Conservation (phyloP, 2,329 filamentous ascomycete species). For the Fusarium cyanostomum region DNA sequence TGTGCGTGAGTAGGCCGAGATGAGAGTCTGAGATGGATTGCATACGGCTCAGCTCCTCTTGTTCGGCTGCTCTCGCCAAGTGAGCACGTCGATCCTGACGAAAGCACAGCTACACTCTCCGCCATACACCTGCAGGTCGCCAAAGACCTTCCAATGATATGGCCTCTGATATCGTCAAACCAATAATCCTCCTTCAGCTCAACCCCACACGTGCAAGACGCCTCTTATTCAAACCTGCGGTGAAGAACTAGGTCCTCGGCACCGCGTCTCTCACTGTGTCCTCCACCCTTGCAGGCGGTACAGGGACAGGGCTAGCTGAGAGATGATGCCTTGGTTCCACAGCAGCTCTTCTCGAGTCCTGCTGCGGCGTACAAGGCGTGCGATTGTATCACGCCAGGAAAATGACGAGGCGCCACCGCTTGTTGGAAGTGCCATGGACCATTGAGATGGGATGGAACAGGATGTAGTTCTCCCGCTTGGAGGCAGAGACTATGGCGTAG, state of each 20-base stretch:
- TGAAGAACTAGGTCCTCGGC: conserved; percentile 10
- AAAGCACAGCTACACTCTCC: not conserved
- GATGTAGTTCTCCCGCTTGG: not conserved
- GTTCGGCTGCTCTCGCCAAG: not conserved
- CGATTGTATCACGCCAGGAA: conserved; percentile 13
- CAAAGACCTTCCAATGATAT: conserved; percentile 15
- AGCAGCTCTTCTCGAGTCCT: conserved; percentile 21
- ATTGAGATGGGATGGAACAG: not conserved
- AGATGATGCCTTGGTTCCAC: conserved; percentile 18
- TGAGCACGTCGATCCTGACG: not conserved
- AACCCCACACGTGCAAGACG: not conserved
- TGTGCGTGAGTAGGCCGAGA: no score
- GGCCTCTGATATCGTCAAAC: not conserved
- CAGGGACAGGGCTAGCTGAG: conserved; percentile 6
- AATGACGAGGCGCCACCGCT: conserved; percentile 32
- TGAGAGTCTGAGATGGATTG: no score
- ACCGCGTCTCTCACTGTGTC: not conserved
- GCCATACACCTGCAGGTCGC: conserved; percentile 27
- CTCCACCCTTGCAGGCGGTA: not conserved
- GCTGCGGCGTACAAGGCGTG: conserved; percentile 19
- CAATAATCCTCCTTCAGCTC: conserved; percentile 10
- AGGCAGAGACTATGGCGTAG: no score
- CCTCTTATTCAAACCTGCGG: conserved; percentile 21
- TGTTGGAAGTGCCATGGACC: not conserved
- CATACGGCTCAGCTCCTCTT: no score